Base-by-base conservation (phyloP, 805 yeast genomes). In the Blastobotrys attinorum region DNA sequence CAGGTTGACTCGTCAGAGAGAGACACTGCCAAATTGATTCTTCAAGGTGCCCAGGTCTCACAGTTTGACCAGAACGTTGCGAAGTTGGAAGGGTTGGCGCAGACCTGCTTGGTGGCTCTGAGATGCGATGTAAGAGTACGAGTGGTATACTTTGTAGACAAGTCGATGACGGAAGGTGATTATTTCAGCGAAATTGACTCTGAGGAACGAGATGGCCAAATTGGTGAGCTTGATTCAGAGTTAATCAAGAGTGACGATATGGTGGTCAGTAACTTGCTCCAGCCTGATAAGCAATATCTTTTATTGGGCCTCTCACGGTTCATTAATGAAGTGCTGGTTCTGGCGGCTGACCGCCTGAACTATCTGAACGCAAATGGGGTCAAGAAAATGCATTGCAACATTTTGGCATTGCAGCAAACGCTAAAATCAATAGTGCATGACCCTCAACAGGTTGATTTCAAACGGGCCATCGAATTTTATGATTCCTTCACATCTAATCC, bases 331-430 rank as follows among this genome's bases (percentile, higher is more conserved):
- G 58, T 77, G 22, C 61, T 79, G 38, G 72, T 83, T 3, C 60
- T 59, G 25, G 81, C 78, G 17, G 72, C 83, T 3, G 64, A 65
- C 21, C 61, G 72, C 42, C 66, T 83, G 6, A 59, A 60, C 17
- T 69, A 66, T 39, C 65, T 81, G 53, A 81, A 79, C 57, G 62
- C 63, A 16, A 70, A 72, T 47, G 89, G 90, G 27, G 67, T 81
- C 44, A 72, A 74, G 51, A 72, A 75, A 50, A 64, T 83, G 47
- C 63, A 76, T 46, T 66, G 77, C 51, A 82, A 82, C 56, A 75
- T 83, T 17, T 67, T 77, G 42, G 78, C 82, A 0, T 61, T 82
- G 35, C 87, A 80, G 61, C 89, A 82, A 57, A 75, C 79, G 73
- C 68, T 83, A 44, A 70, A 83, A 47, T 76, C 75, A 47, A 69